Evolutionary conservation across 1,284 basidiomycete genomes (phyloP).

Genomic region (Cryptococcus sp.): DNA sequence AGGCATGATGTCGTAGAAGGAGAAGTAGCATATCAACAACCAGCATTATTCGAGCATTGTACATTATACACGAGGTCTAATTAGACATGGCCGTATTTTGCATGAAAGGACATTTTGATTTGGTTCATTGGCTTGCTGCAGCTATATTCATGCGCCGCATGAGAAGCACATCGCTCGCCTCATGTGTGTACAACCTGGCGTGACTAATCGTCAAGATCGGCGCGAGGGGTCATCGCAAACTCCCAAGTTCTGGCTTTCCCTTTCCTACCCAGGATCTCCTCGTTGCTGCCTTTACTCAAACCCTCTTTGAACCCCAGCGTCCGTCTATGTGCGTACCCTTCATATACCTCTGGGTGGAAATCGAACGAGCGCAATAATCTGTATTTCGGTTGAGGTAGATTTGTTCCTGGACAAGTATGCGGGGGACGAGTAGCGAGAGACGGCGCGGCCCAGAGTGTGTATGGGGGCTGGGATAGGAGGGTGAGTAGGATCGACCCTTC

Average conservation of each 20-base stretch:
- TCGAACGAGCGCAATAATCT: conserved; percentile 75
- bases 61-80: no score
- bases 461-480: conserved; percentile 80
- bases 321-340: conserved; percentile 86
- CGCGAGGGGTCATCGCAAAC: conserved; percentile 31
- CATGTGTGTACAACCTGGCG: no score
- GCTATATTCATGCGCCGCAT: no score
- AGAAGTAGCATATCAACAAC: no score
- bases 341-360: conserved; percentile 72
- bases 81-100: no score
- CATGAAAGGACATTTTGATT: no score
- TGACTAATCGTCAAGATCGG: no score
- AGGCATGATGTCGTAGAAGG: no score
- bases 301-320: conserved; percentile 71
- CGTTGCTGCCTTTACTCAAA: conserved; percentile 44
- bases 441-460: conserved; percentile 82
- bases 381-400: conserved; percentile 64
- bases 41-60: no score
- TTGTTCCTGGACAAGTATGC: conserved; percentile 28
- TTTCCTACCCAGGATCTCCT: conserved; percentile 48
- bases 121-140: no score
- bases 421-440: conserved; percentile 67
- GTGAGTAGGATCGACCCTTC: conserved; percentile 76
- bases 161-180: no score
- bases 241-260: conserved; percentile 50